Evolutionary conservation across 2,329 filamentous ascomycete genomes (phyloP).

Genomic region (Triangularia verruculosa): DNA sequence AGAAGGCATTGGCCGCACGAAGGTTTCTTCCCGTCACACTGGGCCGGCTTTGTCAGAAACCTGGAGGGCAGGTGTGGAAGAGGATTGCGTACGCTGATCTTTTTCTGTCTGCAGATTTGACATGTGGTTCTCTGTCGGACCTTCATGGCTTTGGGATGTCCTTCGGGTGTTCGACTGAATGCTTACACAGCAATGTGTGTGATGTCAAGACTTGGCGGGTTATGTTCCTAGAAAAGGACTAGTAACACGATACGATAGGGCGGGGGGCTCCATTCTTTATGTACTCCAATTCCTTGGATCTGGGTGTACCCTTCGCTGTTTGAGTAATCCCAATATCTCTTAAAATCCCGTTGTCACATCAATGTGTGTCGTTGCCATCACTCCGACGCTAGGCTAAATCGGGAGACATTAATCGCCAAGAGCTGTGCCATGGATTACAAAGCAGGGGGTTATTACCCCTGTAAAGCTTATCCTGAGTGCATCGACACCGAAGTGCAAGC

Average conservation of each 20-base stretch:
- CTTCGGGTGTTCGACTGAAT: background rate
- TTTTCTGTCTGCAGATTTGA: slow-evolving; percentile 19
- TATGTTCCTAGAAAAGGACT: slow-evolving; percentile 8
- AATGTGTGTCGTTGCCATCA: background rate
- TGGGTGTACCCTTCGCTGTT: background rate
- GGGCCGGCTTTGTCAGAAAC: background rate
- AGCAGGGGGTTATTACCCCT: background rate
- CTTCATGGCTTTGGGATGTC: slow-evolving; percentile 17
- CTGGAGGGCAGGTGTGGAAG: background rate
- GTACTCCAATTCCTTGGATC: background rate
- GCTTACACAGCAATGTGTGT: background rate
- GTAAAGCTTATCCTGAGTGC: slow-evolving; percentile 4
- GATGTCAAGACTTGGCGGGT: slow-evolving; percentile 14
- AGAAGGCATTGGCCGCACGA: slow-evolving; percentile 21
- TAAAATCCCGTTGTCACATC: background rate
- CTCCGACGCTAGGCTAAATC: slow-evolving; percentile 11
- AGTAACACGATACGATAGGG: background rate
- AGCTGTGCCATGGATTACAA: slow-evolving; percentile 3
- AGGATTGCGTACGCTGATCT: slow-evolving; percentile 19
- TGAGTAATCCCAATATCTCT: background rate
- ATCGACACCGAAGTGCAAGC: background rate
- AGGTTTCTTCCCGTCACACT: slow-evolving; percentile 23
- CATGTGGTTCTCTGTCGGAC: slow-evolving; percentile 20
- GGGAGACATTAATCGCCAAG: slow-evolving; percentile 16
- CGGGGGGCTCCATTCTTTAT: background rate